Evolutionary conservation across 2,329 filamentous ascomycete genomes (phyloP), one percentile per base, ranked within the genome.

Genomic region (Acrodontium crateriforme): DNA sequence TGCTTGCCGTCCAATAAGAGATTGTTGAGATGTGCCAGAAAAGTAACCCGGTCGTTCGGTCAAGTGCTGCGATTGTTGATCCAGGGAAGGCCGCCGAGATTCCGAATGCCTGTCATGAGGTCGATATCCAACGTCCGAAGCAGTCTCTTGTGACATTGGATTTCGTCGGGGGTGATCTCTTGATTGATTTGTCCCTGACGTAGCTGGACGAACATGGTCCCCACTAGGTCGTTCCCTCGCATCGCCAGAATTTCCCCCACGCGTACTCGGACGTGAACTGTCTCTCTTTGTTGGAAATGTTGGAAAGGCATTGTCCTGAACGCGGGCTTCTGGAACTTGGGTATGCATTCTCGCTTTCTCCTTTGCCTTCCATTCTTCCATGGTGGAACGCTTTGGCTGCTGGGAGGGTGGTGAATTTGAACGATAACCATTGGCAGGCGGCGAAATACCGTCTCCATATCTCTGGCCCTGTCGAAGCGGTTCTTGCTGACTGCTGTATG

Each of bases 241-340:
- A 14, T 29, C 31, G 26, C 35, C 37, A 17, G 25, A 19, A 14
- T 30, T 35, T 18, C 34, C n/a, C n/a, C n/a, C n/a, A n/a, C n/a
- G n/a, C n/a, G n/a, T n/a, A n/a, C n/a, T n/a, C n/a, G n/a, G n/a
- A n/a, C n/a, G n/a, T n/a, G n/a, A n/a, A n/a, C n/a, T n/a, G n/a
- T 46, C 31, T 20, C 49, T 42, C 27, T 45, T 39, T 13, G 44
- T 42, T 9, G 56, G 57, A 36, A 65, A 65, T 1, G 51, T 48
- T 5, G 62, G 62, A 29, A 66, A 66, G 0, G 62, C 59, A 35
- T 60, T 66, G 41, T 66, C 62, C 27, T 48, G 49, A 6, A 48
- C 36, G 14, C 51, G 18, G 2, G 38, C 35, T 14, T 46, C 41
- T 6, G 44, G 44, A 11, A 29, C 28, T 12, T 45, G 40, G 9